Base-by-base conservation (phyloP, 2,329 filamentous ascomycete species). In the Claviceps capensis region DNA sequence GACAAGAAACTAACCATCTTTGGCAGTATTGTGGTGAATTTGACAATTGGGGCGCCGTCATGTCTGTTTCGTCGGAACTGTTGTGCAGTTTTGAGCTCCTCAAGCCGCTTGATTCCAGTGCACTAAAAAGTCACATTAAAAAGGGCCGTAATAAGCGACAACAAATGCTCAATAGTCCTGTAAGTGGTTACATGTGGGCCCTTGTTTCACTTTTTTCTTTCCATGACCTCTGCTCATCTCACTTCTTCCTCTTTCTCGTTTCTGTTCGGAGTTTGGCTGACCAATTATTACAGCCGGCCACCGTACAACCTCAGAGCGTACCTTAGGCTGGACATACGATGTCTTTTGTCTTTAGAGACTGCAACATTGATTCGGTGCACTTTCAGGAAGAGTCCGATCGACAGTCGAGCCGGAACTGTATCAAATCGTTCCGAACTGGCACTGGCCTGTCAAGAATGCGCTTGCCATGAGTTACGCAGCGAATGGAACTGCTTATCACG, bases 11-110 rank as follows among this genome's bases (percentile, higher is more conserved):
- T 51, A 40, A 51, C 11, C 23, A 11, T 51, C 16, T 50, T 36
- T 22, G 16, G 9, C 58, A 95, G 87, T 97, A 98, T 64, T 98
- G 93, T 62, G 93, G 93, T 59, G 93, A 98, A 68, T 98, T 98
- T 59, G 93, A 98, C 66, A 98, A 98, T 58, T 97, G 93, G 88
- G 93, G 93, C 19, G 93, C 93, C 14, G 90, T 97, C 59, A 98
- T 98, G 93, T 95, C 91, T 2, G 93, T 98, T 22, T 96, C 89
- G 1, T 81, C 81, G 14, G 93, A 97, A 67, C 72, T 98, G 50
- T 79, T 98, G 1, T 98, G 93, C 72, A 96, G 90, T 65, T 98
- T 98, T 64, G 93, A 98, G 69, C 76, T 98, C 16, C 77, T 98
- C 55, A 98, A 98, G 69, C 93, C 93, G 7, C 77, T 98, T 47